Evolutionary conservation across 2,329 filamentous ascomycete species (phyloP), one percentile per base, ranked within the genome.

Genomic region (Dactylellina haptotyla): DNA sequence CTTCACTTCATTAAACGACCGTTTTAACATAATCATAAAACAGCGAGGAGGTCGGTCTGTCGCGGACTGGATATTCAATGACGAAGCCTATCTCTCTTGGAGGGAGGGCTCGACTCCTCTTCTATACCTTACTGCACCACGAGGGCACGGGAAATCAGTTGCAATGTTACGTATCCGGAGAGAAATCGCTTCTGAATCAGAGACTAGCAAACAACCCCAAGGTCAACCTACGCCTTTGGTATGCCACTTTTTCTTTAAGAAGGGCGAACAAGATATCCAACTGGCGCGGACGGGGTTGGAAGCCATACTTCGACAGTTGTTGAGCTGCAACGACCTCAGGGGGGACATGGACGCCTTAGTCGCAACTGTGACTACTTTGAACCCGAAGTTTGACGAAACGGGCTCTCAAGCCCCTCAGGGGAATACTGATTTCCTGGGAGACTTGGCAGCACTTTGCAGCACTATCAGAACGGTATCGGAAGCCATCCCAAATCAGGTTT

Each of bases 211-310:
- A 10, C 9, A 34, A 39, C 16, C 5, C 12, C 25, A 25, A 39
- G 3, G 25, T 6, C 16, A 20, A 23, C 16, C n/a, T n/a, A 12
- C 4, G 20, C 32, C 66, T 0, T 4, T 63, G 5, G 26, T 72
- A 4, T 72, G 67, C 53, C 58, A 54, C 8, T 72, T 72, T 34
- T 72, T 64, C 45, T 72, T 72, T 37, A 72, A 72, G 34, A 72
- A 59, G 34, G 67, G 67, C 6, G 67, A 72, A 16, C 67, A 72
- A 32, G 67, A 72, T 25, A 64, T 72, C 9, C 58, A 72, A n/a
- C 51, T 46, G 12, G 25, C 59, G 1, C 43, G 67, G 14, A 48
- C 51, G 6, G 59, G 25, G 34, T 14, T 72, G 4, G 67, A 72
- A 26, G 51, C 58, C 0, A 34, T 72, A 3, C 45, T 72, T 1